A percentile compares a stretch with the other conserved stretches of the same genome.
These are phyloP conservation scores for Mrakia frigida DNA, from an alignment of 768 basidiomycete species.

Conservation along the genomic window DNA sequence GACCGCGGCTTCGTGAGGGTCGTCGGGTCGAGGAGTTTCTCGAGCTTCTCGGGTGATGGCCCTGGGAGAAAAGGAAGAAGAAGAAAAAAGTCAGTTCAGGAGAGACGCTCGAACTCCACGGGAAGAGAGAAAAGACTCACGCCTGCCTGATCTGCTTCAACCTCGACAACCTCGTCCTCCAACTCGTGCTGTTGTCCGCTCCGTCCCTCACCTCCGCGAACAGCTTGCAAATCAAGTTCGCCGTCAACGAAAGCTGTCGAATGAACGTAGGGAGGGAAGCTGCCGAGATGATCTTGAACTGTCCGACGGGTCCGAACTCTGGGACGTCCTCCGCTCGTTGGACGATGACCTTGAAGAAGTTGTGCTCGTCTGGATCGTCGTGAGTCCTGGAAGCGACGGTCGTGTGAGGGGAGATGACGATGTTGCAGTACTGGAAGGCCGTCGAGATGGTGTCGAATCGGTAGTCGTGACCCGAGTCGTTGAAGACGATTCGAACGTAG, in stretches of 20 bases:
- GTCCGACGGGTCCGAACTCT: conserved; percentile 85
- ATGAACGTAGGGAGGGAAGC: conserved; percentile 79
- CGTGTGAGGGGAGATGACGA: conserved; percentile 76
- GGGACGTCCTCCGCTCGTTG: conserved; percentile 86
- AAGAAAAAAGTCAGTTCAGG: background rate
- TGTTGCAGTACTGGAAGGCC: conserved; percentile 94
- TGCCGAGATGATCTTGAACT: conserved; percentile 89
- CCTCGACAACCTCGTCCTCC: conserved; percentile 71
- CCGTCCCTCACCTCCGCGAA: conserved; percentile 63
- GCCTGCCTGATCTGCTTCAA: conserved; percentile 51
- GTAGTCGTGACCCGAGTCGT: conserved; percentile 83
- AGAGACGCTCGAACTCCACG: background rate
- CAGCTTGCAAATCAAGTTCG: conserved; percentile 85
- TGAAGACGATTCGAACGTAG: conserved; percentile 93
- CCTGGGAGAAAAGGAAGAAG: background rate
- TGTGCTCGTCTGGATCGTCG: conserved; percentile 63
- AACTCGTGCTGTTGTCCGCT: conserved; percentile 80
- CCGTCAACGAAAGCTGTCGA: conserved; percentile 76
- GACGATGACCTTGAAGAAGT: conserved; percentile 91
- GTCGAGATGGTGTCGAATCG: conserved; percentile 85
- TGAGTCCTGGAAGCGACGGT: conserved; percentile 50
- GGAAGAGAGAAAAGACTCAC: conserved; percentile 9
- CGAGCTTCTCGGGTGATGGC: conserved; percentile 13
- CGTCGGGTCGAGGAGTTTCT: background rate
- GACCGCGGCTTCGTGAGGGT: background rate